These are phyloP conservation scores for Lagenaria siceraria DNA, from an alignment of 306 rosid species.

Conservation along the genomic window DNA sequence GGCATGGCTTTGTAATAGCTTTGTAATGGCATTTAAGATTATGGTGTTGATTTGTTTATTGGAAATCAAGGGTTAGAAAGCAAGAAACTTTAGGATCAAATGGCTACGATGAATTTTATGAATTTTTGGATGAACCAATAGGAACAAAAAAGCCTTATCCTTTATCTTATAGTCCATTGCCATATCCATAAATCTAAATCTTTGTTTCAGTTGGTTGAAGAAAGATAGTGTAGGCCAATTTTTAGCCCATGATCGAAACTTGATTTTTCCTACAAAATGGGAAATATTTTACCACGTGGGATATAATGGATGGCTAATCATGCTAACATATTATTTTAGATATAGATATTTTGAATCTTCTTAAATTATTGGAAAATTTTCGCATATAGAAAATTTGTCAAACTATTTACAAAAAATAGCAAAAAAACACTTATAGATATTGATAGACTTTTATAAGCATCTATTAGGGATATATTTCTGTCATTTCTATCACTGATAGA, in stretches of 20 bases:
- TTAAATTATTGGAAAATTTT: too few relatives aligned
- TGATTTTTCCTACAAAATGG: not conserved
- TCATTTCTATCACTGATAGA: too few relatives aligned
- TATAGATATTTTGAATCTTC: not conserved
- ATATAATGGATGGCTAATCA: not conserved
- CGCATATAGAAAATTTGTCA: too few relatives aligned
- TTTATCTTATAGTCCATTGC: slow-evolving; percentile 29
- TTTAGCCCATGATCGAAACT: not conserved
- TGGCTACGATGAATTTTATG: slow-evolving; percentile 18
- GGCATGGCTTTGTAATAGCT: slow-evolving; percentile 34
- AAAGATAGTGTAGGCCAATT: slow-evolving; percentile 41
- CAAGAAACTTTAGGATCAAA: slow-evolving; percentile 25
- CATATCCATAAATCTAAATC: slow-evolving; percentile 46
- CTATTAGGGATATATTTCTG: too few relatives aligned
- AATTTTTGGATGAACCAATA: slow-evolving; percentile 30
- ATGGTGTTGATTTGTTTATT: slow-evolving; percentile 34
- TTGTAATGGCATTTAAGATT: slow-evolving; percentile 28
- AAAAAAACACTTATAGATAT: too few relatives aligned
- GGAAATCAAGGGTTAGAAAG: slow-evolving; percentile 24
- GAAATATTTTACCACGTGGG: not conserved
- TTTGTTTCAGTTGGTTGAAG: slow-evolving; percentile 37
- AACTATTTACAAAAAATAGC: too few relatives aligned
- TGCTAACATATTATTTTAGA: not conserved
- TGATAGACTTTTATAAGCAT: too few relatives aligned
- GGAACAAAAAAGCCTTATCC: slow-evolving; percentile 52